Conservation (phyloP, 2,329 filamentous ascomycete genomes). For the Beauveria sp. region DNA sequence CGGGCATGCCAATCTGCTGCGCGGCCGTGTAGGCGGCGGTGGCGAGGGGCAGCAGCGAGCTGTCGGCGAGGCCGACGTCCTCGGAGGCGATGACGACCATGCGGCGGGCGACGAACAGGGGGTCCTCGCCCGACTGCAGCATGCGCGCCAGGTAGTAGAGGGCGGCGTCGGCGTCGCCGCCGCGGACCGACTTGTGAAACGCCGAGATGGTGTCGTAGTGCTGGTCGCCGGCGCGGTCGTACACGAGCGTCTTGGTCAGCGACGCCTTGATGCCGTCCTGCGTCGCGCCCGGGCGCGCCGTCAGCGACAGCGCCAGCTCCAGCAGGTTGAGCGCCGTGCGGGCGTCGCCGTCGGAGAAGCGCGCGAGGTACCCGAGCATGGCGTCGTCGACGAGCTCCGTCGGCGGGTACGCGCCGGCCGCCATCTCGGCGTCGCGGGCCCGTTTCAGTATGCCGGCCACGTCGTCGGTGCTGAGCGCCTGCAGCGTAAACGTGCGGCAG, state of each 20-base stretch:
- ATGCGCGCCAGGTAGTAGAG: conserved; percentile 94
- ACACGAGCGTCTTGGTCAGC: conserved; percentile 87
- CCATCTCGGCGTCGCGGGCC: conserved; percentile 57
- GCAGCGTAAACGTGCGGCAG: conserved; percentile 83
- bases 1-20: conserved; percentile 91
- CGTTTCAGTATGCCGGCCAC: conserved; percentile 66
- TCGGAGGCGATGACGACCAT: conserved; percentile 94
- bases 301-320: conserved; percentile 75
- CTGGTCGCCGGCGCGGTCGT: conserved; percentile 90
- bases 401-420: conserved; percentile 28
- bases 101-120: conserved; percentile 82
- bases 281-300: conserved; percentile 52
- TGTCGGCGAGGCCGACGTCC: conserved; percentile 87
- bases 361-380: conserved; percentile 72
- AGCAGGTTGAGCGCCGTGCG: conserved; percentile 87
- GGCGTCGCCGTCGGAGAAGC: conserved; percentile 87
- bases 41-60: conserved; percentile 71
- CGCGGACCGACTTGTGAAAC: conserved; percentile 92
- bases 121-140: conserved; percentile 91
- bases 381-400: conserved; percentile 64
- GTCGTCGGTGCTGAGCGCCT: conserved; percentile 65
- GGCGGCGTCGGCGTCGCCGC: conserved; percentile 76
- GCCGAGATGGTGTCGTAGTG: conserved; percentile 98
- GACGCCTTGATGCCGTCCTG: conserved; percentile 70
- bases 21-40: conserved; percentile 80